Conservation (phyloP, 176 grass and related monocot genomes). For the Elymus sibiricus region DNA sequence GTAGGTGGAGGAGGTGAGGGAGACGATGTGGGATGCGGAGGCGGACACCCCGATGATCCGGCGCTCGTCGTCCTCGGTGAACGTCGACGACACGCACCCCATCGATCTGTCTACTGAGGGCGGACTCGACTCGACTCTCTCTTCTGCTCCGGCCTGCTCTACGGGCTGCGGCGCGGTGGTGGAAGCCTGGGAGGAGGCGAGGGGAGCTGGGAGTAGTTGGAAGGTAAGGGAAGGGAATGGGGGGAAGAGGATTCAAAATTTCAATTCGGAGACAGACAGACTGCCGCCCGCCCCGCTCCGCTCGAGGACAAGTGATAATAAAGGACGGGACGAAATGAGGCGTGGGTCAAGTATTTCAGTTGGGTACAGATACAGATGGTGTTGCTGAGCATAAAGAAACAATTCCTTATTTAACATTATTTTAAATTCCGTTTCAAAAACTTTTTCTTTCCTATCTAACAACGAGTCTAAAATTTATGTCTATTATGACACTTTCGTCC, state of each 20-base stretch:
- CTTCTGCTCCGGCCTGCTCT: not conserved
- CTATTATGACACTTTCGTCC: too few species aligned
- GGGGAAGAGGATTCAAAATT: not conserved
- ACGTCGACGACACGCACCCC: constrained; percentile 58
- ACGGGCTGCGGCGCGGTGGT: too few species aligned
- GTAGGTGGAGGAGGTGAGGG: constrained; percentile 83
- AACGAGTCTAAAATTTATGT: too few species aligned
- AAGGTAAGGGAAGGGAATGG: too few species aligned
- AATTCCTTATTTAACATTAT: too few species aligned
- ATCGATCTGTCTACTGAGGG: not conserved
- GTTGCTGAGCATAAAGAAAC: too few species aligned
- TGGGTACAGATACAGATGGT: too few species aligned
- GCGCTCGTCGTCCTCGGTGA: constrained; percentile 44
- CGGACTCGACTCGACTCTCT: not conserved
- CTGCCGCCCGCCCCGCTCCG: not conserved
- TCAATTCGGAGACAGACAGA: not conserved
- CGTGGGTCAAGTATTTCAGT: not conserved
- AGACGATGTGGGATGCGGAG: constrained; percentile 56
- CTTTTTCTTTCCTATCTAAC: too few species aligned
- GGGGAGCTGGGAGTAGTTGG: too few species aligned
- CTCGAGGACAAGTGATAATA: not conserved
- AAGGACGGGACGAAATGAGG: not conserved
- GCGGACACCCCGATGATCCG: constrained; percentile 38
- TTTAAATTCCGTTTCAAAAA: too few species aligned
- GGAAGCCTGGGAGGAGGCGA: not conserved